These are phyloP conservation scores for Capsicum baccatum DNA, from an alignment of 257 asterid species.

Conservation along the genomic window DNA sequence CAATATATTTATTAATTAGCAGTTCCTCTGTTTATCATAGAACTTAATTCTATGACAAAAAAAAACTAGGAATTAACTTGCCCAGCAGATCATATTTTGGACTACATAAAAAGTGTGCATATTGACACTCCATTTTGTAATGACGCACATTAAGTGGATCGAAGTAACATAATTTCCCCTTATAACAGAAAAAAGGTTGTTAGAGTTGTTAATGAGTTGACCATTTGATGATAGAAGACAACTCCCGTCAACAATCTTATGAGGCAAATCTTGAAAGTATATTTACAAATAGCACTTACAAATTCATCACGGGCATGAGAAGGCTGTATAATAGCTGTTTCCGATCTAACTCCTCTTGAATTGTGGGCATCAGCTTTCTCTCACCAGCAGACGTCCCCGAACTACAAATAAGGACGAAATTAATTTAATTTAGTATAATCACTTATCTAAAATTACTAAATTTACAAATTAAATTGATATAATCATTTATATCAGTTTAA, in stretches of 20 bases:
- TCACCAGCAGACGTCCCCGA: constrained; percentile 95
- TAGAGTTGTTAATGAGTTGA: neutral
- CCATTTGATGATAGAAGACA: neutral
- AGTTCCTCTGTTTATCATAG: too few relatives aligned
- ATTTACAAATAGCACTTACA: constrained; percentile 48
- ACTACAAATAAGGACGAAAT: constrained; percentile 39
- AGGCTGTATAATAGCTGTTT: constrained; percentile 67
- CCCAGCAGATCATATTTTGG: too few relatives aligned
- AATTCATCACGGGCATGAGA: constrained; percentile 86
- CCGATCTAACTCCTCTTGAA: constrained; percentile 70
- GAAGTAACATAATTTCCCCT: too few relatives aligned
- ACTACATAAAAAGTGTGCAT: too few relatives aligned
- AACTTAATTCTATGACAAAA: too few relatives aligned
- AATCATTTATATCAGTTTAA: neutral
- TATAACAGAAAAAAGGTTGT: too few relatives aligned
- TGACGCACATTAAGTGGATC: neutral
- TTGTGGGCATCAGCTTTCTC: constrained; percentile 86
- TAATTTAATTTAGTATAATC: neutral
- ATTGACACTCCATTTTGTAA: too few relatives aligned
- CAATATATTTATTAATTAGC: too few relatives aligned
- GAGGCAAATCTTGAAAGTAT: neutral
- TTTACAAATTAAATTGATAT: too few relatives aligned
- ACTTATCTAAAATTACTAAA: neutral
- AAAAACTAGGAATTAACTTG: too few relatives aligned
- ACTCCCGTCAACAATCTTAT: neutral